Percentiles rank a stretch among this genome's conserved stretches.
Conservation (phyloP, 2,329 filamentous ascomycete genomes). For the Aureobasidium sp. region DNA sequence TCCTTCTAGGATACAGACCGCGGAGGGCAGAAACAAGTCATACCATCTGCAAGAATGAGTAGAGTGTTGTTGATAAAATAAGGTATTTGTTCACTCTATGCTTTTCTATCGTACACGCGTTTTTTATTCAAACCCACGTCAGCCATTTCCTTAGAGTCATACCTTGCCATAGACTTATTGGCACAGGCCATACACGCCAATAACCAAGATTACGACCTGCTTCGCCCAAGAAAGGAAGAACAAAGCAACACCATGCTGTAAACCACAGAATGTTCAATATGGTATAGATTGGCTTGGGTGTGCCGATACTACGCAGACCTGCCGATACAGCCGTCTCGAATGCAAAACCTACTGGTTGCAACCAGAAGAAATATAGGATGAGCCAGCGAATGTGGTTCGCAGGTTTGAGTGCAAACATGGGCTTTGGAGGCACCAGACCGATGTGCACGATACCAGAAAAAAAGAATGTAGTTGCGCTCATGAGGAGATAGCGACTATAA, state of each 20-base stretch:
- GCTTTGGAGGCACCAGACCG: conserved; percentile 23
- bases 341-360: conserved; percentile 21
- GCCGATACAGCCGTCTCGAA: conserved; percentile 16
- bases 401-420: conserved; percentile 12
- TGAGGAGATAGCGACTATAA: conserved; percentile 17
- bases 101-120: too few relatives aligned
- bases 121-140: conserved; percentile 12
- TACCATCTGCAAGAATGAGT: too few relatives aligned
- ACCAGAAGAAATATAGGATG: conserved; percentile 21
- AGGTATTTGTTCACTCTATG: too few relatives aligned
- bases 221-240: conserved; percentile 19
- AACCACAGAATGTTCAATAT: conserved; percentile 18
- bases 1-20: too few relatives aligned
- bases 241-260: conserved; percentile 17
- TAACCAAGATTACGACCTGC: conserved; percentile 20
- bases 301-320: background rate
- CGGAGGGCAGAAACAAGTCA: too few relatives aligned
- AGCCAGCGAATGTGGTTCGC: conserved; percentile 3
- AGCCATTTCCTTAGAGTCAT: conserved; percentile 16
- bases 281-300: conserved; percentile 6
- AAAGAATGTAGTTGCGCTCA: conserved; percentile 19
- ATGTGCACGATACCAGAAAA: conserved; percentile 23
- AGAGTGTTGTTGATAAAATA: too few relatives aligned
- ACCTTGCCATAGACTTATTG: conserved; percentile 18
- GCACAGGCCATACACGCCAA: conserved; percentile 18